Percentiles rank a stretch among this genome's conserved stretches.
Evolutionary conservation across 352 stramenopile genomes (phyloP).

Genomic region (Pythium aquatile): DNA sequence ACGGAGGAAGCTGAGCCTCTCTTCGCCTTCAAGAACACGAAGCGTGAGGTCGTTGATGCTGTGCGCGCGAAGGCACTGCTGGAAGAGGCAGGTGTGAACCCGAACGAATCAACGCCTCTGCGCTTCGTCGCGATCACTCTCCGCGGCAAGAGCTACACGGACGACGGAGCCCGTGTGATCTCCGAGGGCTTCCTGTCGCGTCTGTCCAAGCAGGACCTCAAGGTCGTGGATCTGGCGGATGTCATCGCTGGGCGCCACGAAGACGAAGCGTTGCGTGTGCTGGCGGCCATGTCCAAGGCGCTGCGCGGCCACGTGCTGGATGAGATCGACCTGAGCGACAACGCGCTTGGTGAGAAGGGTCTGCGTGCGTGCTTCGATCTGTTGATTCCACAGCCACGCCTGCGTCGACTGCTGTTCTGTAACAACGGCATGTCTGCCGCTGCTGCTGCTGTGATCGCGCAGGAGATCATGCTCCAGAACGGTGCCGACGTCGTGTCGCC

Average conservation of each 20-base stretch:
- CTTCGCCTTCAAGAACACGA: constrained; percentile 56
- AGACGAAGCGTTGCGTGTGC: constrained; percentile 87
- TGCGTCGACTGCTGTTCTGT: constrained; percentile 66
- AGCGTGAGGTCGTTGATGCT: constrained; percentile 72
- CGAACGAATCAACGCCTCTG: constrained; percentile 35
- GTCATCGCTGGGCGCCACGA: constrained; percentile 91
- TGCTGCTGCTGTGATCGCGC: constrained; percentile 53
- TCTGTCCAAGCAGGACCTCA: constrained; percentile 36
- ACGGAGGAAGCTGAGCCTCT: constrained; percentile 26
- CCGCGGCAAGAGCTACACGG: constrained; percentile 81
- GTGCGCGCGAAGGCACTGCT: constrained; percentile 52
- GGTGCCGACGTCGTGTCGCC: constrained; percentile 36
- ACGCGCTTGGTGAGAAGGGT: constrained; percentile 74
- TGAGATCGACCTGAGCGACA: constrained; percentile 86
- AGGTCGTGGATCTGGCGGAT: constrained; percentile 86
- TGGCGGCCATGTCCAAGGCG: constrained; percentile 76
- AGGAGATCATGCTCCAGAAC: constrained; percentile 75
- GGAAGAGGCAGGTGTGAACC: constrained; percentile 37
- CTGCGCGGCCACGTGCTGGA: constrained; percentile 75
- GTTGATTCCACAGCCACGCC: constrained; percentile 61
- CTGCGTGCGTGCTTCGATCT: constrained; percentile 72
- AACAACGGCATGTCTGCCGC: constrained; percentile 81
- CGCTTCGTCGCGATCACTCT: constrained; percentile 56
- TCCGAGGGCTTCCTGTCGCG: constrained; percentile 50
- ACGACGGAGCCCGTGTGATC: constrained; percentile 55